Percentiles rank a stretch among this genome's conserved stretches.
Evolutionary conservation across 345 rosid genomes (phyloP).

Genomic region (Salix koriyanagi): DNA sequence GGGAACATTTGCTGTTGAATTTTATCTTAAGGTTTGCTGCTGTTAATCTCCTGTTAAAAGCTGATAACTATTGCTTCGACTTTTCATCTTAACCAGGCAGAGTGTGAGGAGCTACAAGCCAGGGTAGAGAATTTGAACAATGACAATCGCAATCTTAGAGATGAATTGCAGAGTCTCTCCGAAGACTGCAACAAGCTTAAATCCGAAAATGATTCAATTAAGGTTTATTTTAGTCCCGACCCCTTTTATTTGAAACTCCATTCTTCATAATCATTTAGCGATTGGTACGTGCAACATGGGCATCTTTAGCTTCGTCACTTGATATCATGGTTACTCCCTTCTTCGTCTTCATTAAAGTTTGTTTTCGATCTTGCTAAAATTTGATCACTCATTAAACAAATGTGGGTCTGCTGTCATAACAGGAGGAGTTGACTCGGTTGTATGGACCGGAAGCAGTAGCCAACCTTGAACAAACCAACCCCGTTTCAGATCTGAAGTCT

Average conservation of each 20-base stretch:
- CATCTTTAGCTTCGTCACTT: background rate
- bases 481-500: constrained; percentile 25
- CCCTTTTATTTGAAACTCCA: background rate
- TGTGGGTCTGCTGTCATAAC: constrained; percentile 15
- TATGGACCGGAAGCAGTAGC: constrained; percentile 78
- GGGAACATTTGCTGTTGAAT: background rate
- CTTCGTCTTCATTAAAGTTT: background rate
- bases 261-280: background rate
- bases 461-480: constrained; percentile 48
- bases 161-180: constrained; percentile 77
- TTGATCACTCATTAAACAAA: background rate
- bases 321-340: background rate
- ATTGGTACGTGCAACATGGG: background rate
- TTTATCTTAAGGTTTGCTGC: background rate
- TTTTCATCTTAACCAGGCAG: constrained; percentile 46
- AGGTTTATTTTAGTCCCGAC: constrained; percentile 36
- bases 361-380: background rate
- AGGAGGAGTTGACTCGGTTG: constrained; percentile 69
- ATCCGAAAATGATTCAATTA: constrained; percentile 72
- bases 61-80: background rate
- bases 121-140: constrained; percentile 60
- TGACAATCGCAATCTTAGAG: constrained; percentile 65
- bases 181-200: constrained; percentile 84
- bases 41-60: background rate
- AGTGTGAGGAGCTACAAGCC: constrained; percentile 85